A percentile compares a stretch with the other conserved stretches of the same genome.
These are phyloP conservation scores for Talaromyces rugulosus DNA, from an alignment of 2,329 filamentous ascomycete species.

Conservation along the genomic window DNA sequence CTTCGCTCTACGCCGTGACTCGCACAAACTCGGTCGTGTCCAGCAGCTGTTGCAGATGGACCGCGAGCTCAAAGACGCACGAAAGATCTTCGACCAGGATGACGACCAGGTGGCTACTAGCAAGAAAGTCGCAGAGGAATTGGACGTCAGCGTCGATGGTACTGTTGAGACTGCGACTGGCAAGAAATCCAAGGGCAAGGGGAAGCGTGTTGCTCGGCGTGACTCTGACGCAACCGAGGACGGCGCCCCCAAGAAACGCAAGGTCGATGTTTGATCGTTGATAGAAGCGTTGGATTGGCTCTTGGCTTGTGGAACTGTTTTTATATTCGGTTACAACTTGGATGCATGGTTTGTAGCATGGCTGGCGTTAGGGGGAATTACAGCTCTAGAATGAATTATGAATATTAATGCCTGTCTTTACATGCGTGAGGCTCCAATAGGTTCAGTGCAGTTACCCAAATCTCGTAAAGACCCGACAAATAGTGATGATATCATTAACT, in stretches of 20 bases:
- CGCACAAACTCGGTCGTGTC: conserved; percentile 80
- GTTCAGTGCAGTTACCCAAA: too few species aligned
- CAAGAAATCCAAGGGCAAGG: conserved; percentile 36
- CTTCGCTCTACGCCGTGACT: conserved; percentile 83
- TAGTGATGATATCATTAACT: too few species aligned
- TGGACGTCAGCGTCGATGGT: conserved; percentile 22
- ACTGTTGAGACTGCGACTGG: conserved; percentile 17
- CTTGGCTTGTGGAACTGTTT: neutral
- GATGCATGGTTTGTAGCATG: neutral
- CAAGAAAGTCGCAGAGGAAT: conserved; percentile 28
- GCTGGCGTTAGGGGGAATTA: neutral
- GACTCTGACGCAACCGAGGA: conserved; percentile 34
- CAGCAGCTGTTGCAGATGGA: conserved; percentile 87
- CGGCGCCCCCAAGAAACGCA: conserved; percentile 31
- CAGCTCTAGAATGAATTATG: neutral
- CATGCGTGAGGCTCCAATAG: too few species aligned
- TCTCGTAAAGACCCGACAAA: too few species aligned
- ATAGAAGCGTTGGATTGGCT: neutral
- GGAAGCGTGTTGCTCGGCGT: conserved; percentile 27
- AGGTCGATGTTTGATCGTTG: conserved; percentile 12
- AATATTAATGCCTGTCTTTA: neutral
- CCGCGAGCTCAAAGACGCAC: conserved; percentile 74
- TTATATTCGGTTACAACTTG: neutral
- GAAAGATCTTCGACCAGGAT: conserved; percentile 55
- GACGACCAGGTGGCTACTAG: conserved; percentile 37